These are phyloP conservation scores for Punctularia strigosozonata DNA, from an alignment of 768 basidiomycete species.

Conservation along the genomic window DNA sequence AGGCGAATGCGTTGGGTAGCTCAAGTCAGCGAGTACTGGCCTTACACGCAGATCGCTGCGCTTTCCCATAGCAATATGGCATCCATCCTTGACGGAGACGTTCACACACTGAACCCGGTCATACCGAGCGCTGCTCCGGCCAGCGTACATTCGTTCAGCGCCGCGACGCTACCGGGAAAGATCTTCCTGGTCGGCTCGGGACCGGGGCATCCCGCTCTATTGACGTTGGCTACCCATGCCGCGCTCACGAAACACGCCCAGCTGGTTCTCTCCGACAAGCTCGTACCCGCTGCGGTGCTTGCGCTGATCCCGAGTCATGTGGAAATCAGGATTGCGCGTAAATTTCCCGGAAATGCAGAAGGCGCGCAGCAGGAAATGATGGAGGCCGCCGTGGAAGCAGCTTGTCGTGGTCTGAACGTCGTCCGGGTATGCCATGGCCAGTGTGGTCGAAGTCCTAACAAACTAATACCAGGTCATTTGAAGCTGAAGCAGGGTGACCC, in stretches of 20 bases:
- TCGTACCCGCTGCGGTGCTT: slow-evolving; percentile 84
- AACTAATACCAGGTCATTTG: slow-evolving; percentile 1
- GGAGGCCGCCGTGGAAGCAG: slow-evolving; percentile 81
- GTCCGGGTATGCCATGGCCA: slow-evolving; percentile 50
- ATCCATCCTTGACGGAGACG: slow-evolving; percentile 37
- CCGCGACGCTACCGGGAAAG: slow-evolving; percentile 32
- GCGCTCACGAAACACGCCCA: slow-evolving; percentile 74
- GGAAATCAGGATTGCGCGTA: slow-evolving; percentile 81
- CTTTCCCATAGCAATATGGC: slow-evolving; percentile 62
- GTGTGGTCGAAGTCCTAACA: not conserved
- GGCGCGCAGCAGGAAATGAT: slow-evolving; percentile 92
- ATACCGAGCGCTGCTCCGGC: slow-evolving; percentile 9
- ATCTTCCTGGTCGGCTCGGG: slow-evolving; percentile 92
- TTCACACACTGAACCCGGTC: slow-evolving; percentile 5
- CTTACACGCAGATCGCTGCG: slow-evolving; percentile 59
- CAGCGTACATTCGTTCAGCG: slow-evolving; percentile 16
- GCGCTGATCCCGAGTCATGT: slow-evolving; percentile 65
- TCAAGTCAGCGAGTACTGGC: slow-evolving; percentile 96
- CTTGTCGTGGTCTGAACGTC: slow-evolving; percentile 68
- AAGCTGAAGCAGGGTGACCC: slow-evolving; percentile 98
- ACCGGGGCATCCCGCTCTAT: slow-evolving; percentile 86
- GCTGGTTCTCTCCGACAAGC: slow-evolving; percentile 90
- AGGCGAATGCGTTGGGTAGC: slow-evolving; percentile 88
- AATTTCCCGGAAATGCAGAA: slow-evolving; percentile 96
- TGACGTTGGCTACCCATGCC: slow-evolving; percentile 78